phyloP scores from a whole-genome alignment of 2,329 filamentous ascomycete species.

The Colletotrichum eremochloae region DNA sequence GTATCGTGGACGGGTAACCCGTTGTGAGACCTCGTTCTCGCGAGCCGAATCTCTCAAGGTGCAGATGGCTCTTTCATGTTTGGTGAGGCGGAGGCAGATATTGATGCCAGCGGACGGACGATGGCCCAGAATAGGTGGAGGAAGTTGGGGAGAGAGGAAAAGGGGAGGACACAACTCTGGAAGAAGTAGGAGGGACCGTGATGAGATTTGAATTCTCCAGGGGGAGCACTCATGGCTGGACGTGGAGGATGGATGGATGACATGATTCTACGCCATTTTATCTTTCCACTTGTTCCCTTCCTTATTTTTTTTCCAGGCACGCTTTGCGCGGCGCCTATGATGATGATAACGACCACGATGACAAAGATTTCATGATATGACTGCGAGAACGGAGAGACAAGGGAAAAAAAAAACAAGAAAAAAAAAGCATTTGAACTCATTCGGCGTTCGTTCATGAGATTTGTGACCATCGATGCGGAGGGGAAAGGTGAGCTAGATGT shows the following conservation, averaged over 20 bases:
- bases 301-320: slow-evolving; percentile 1
- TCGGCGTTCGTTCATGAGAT: background rate
- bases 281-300: background rate
- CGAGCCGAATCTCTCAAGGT: background rate
- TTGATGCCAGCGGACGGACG: background rate
- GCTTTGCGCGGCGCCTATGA: slow-evolving; percentile 22
- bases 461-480: background rate
- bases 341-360: slow-evolving; percentile 35
- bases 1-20: background rate
- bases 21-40: background rate
- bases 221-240: background rate
- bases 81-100: background rate
- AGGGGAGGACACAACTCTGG: background rate
- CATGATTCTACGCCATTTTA: background rate
- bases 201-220: background rate
- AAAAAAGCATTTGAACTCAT: slow-evolving; percentile 14
- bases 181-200: background rate
- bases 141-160: background rate
- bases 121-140: background rate
- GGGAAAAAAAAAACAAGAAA: slow-evolving; percentile 13
- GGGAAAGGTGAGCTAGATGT: background rate
- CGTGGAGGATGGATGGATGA: background rate
- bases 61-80: background rate
- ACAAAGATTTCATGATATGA: slow-evolving; percentile 27
- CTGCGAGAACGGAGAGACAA: slow-evolving; percentile 3